These are phyloP conservation scores for Bullera alba DNA, from an alignment of 768 basidiomycete genomes.

Conservation along the genomic window DNA sequence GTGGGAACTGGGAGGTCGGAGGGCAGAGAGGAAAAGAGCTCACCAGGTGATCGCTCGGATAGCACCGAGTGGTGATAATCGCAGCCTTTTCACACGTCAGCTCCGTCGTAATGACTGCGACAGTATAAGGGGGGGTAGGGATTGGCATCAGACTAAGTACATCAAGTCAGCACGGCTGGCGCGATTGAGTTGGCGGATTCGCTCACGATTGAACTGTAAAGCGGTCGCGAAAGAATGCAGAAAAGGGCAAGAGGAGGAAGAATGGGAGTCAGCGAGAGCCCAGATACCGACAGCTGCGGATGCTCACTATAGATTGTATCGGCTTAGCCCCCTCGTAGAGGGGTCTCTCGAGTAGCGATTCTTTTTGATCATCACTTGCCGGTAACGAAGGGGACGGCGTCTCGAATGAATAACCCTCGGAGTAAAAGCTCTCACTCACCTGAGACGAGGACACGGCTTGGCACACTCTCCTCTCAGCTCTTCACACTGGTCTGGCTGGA, in stretches of 20 bases:
- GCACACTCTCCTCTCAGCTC: too few relatives aligned
- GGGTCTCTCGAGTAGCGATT: conserved; percentile 44
- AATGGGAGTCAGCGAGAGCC: background rate
- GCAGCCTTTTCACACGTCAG: background rate
- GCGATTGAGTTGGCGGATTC: background rate
- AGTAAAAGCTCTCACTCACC: too few relatives aligned
- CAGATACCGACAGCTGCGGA: conserved; percentile 3
- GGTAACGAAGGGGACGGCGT: background rate
- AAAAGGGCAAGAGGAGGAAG: background rate
- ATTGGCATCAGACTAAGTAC: conserved; percentile 24
- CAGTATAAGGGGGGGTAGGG: background rate
- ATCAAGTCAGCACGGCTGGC: background rate
- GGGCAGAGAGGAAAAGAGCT: background rate
- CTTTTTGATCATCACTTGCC: conserved; percentile 38
- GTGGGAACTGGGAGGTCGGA: background rate
- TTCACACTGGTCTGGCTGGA: too few relatives aligned
- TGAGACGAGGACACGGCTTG: too few relatives aligned
- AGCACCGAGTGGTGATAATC: background rate
- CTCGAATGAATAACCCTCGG: background rate
- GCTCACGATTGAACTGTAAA: conserved; percentile 33
- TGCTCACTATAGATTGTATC: conserved; percentile 27
- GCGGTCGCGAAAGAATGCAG: background rate
- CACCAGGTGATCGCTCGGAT: background rate
- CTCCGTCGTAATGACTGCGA: background rate
- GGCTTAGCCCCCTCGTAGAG: conserved; percentile 26